Evolutionary conservation across 2,329 filamentous ascomycete genomes (phyloP).

Genomic region (Lachnellula arida): DNA sequence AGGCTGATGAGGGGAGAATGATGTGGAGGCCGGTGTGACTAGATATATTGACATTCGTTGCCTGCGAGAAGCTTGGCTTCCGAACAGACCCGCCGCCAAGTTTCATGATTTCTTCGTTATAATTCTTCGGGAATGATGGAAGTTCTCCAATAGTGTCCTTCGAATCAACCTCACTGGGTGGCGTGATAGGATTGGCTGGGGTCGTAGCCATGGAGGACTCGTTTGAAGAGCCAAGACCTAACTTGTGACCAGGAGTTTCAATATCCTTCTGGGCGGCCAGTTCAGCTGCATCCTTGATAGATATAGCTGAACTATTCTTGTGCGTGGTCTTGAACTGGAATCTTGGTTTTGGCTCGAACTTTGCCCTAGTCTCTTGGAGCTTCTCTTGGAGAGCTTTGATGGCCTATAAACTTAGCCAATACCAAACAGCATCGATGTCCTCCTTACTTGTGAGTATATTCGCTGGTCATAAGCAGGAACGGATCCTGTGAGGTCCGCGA

Average conservation of each 20-base stretch:
- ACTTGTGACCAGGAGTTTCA: slow-evolving; percentile 32
- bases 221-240: slow-evolving; percentile 31
- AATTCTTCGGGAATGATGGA: slow-evolving; percentile 43
- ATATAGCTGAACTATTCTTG: slow-evolving; percentile 51
- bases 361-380: slow-evolving; percentile 63
- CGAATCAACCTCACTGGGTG: slow-evolving; percentile 24
- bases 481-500: slow-evolving; percentile 76
- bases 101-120: slow-evolving; percentile 52
- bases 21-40: slow-evolving; percentile 68
- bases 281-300: slow-evolving; percentile 51
- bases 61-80: slow-evolving; percentile 59
- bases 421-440: not conserved
- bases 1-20: slow-evolving; percentile 66
- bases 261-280: slow-evolving; percentile 44
- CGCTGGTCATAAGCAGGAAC: slow-evolving; percentile 87
- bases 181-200: slow-evolving; percentile 22
- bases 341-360: slow-evolving; percentile 68
- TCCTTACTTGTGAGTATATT: slow-evolving; percentile 69
- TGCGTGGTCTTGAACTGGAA: slow-evolving; percentile 71
- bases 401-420: slow-evolving; percentile 43
- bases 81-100: slow-evolving; percentile 39
- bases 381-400: slow-evolving; percentile 79
- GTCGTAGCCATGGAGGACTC: slow-evolving; percentile 40
- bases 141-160: slow-evolving; percentile 38
- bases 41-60: slow-evolving; percentile 59